Conservation (phyloP, 2,329 filamentous ascomycete species). For the Hypoxylon sp. region DNA sequence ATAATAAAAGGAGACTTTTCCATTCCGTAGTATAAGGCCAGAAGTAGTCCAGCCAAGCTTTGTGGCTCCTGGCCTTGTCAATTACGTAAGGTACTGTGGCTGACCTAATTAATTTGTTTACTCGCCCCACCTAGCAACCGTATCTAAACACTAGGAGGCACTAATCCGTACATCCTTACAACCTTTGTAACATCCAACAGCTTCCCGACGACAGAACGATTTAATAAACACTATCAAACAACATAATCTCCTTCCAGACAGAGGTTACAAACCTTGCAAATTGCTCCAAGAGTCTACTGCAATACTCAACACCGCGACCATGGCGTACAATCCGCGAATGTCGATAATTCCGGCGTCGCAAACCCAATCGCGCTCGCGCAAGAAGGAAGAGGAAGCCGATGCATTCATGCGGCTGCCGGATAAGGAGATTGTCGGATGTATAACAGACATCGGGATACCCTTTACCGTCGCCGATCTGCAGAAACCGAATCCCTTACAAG, state of each 20-base stretch:
- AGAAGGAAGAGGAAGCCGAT: constrained; percentile 71
- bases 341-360: constrained; percentile 69
- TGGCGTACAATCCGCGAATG: constrained; percentile 72
- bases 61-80: constrained; percentile 7
- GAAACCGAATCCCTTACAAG: constrained; percentile 93
- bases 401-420: constrained; percentile 72
- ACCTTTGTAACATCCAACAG: not conserved
- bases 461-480: constrained; percentile 89
- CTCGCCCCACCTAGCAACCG: constrained; percentile 42
- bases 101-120: constrained; percentile 34
- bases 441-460: constrained; percentile 94
- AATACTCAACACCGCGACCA: constrained; percentile 50
- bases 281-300: not conserved
- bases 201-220: not conserved
- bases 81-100: constrained; percentile 14
- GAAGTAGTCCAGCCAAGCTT: too few relatives aligned
- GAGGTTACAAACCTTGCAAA: constrained; percentile 3
- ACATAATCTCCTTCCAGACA: constrained; percentile 4
- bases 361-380: constrained; percentile 66
- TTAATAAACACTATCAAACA: constrained; percentile 15
- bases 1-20: too few relatives aligned
- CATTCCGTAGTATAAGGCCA: too few relatives aligned
- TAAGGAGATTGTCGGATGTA: constrained; percentile 93
- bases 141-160: constrained; percentile 39
- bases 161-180: constrained; percentile 3